Evolutionary conservation across 2,329 filamentous ascomycete genomes (phyloP).

Genomic region (Cercospora brassicicola): DNA sequence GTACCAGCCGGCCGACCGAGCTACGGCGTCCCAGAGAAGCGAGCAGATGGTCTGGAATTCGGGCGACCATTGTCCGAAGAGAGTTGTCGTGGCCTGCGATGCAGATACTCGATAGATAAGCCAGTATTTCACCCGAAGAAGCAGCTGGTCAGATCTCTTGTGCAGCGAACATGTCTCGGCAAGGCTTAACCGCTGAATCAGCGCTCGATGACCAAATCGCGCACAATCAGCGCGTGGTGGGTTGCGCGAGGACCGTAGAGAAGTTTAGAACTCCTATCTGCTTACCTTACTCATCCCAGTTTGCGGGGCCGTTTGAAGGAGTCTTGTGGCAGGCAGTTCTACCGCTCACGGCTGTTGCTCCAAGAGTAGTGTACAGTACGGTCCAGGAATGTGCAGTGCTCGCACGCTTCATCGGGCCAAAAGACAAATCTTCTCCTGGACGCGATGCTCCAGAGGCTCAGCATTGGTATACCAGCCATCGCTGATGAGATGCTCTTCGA

Average conservation of each 20-base stretch:
- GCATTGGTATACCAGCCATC: conserved; percentile 45
- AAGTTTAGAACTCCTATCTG: background rate
- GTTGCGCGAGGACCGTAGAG: background rate
- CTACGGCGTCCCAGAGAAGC: background rate
- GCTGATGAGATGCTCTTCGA: conserved; percentile 43
- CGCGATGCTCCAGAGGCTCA: conserved; percentile 19
- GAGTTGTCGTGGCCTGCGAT: background rate
- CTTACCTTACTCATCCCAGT: no score
- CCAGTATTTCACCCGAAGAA: background rate
- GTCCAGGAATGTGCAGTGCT: no score
- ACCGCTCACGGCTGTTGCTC: no score
- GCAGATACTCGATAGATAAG: background rate
- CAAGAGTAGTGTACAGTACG: background rate
- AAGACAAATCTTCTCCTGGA: conserved; percentile 29
- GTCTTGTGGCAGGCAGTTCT: background rate
- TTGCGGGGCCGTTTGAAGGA: background rate
- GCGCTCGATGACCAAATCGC: background rate
- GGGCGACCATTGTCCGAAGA: background rate
- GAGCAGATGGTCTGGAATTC: background rate
- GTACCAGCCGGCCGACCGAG: background rate
- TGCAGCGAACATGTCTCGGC: background rate
- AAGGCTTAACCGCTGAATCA: background rate
- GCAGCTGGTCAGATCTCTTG: background rate
- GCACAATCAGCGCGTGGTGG: background rate
- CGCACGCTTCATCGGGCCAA: conserved; percentile 21